phyloP scores from a whole-genome alignment of 148 eudicot genomes.

The Simmondsia chinensis region DNA sequence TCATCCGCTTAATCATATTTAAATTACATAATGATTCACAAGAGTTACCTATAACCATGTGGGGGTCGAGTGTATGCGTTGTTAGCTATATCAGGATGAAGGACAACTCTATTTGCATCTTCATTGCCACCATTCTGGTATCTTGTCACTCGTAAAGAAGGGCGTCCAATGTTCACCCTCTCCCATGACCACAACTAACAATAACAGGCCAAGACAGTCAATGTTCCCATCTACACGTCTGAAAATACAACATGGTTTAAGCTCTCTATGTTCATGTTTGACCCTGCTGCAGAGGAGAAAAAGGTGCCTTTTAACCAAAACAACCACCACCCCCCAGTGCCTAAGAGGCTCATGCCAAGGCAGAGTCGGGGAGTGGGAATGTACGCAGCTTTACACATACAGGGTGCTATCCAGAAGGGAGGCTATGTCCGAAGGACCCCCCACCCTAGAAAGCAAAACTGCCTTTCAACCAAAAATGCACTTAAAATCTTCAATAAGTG shows the following conservation, averaged over 20 bases:
- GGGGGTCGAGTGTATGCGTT: neutral
- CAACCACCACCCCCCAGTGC: too few species aligned
- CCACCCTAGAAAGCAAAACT: too few species aligned
- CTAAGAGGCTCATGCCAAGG: too few species aligned
- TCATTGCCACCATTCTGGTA: neutral
- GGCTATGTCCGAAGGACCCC: too few species aligned
- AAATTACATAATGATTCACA: neutral
- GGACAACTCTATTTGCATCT: neutral
- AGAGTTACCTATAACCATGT: neutral
- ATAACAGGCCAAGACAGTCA: neutral
- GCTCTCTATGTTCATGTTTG: too few species aligned
- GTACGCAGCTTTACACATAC: too few species aligned
- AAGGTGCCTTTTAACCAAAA: neutral
- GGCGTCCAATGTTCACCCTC: slow-evolving; percentile 4
- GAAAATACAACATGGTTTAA: too few species aligned
- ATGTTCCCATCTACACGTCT: too few species aligned
- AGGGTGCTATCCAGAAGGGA: too few species aligned
- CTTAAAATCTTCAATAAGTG: too few species aligned
- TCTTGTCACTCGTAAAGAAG: neutral
- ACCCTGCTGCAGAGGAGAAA: neutral
- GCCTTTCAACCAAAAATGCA: too few species aligned
- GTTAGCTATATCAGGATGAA: neutral
- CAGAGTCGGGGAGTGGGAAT: too few species aligned
- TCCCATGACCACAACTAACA: slow-evolving; percentile 7
- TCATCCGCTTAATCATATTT: neutral